Base-by-base conservation (phyloP, 192 early-diverging fungal species). In the Entophlyctis luteolus region DNA sequence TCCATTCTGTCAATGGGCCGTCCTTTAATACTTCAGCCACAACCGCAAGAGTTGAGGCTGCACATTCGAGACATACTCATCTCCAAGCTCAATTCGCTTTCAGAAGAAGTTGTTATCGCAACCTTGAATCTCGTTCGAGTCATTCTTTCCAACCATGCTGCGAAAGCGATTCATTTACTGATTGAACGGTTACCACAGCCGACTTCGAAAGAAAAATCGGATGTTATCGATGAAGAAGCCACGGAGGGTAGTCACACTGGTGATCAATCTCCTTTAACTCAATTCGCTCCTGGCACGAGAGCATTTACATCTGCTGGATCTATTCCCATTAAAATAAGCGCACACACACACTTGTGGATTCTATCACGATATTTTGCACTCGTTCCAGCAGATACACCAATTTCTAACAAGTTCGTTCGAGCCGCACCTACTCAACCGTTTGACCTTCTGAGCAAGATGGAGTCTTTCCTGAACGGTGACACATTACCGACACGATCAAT, bases 51-150 rank as follows among this genome's bases (percentile, higher is more conserved):
- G 14, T 14, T 77, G 2, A 25, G 57, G 48, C 49, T 81, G 45
- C 73, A 74, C 18, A 38, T 76, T 8, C 74, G 82, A 18, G 82
- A 84, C 59, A 77, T 98, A 2, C 81, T 98, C 18, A 83, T 94
- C 46, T 91, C 91, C 3, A 90, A 95, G 33, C 77, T 98, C 35
- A 86, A 89, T 63, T 96, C 95, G 1, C 79, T 89, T 16, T 94
- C 92, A 0, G 90, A 89, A 57, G 84, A 89, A 29, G 91, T 94
- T 3, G 91, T 94, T 2, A 89, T 90, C 53, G 88, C 88, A 0
- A 88, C 91, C 0, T 77, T 95, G 16, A 93, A 89, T 54, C 68
- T 98, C 29, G 73, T 96, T 29, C 86, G 87, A 8, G 81, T 86
- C 0, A 52, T 94, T 1, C 87, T 98, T 36, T 75, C 80, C 4